Conservation (phyloP, 345 rosid genomes). For the Psidium guajava region DNA sequence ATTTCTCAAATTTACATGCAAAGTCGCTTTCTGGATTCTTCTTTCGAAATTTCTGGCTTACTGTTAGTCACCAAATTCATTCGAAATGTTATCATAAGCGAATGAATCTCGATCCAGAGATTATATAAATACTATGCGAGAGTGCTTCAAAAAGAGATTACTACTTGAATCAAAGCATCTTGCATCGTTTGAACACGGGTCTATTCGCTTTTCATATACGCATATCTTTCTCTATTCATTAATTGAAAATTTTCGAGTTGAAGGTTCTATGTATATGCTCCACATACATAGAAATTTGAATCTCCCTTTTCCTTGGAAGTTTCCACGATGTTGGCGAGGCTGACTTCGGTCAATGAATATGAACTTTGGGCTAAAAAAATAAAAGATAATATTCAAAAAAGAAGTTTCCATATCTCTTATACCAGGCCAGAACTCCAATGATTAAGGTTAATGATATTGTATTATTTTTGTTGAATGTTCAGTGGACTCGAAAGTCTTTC, state of each 20-base stretch:
- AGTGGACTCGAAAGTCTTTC: neutral
- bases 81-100: neutral
- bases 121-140: neutral
- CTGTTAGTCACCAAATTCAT: neutral
- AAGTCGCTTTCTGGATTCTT: neutral
- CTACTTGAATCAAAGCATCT: neutral
- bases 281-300: neutral
- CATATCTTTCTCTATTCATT: neutral
- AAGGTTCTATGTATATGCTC: neutral
- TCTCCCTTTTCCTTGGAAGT: neutral
- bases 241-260: fast-evolving
- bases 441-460: neutral
- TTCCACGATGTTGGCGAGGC: neutral
- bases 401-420: neutral
- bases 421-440: neutral
- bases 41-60: neutral
- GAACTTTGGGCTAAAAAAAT: neutral
- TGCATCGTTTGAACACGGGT: fast-evolving
- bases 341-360: neutral
- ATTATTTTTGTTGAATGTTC: neutral
- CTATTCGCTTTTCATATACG: neutral
- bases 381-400: neutral
- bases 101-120: neutral
- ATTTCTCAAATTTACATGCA: neutral
- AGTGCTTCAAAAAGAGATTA: neutral